These are phyloP conservation scores for Podospora conica DNA, from an alignment of 495 filamentous ascomycete species.

Conservation along the genomic window DNA sequence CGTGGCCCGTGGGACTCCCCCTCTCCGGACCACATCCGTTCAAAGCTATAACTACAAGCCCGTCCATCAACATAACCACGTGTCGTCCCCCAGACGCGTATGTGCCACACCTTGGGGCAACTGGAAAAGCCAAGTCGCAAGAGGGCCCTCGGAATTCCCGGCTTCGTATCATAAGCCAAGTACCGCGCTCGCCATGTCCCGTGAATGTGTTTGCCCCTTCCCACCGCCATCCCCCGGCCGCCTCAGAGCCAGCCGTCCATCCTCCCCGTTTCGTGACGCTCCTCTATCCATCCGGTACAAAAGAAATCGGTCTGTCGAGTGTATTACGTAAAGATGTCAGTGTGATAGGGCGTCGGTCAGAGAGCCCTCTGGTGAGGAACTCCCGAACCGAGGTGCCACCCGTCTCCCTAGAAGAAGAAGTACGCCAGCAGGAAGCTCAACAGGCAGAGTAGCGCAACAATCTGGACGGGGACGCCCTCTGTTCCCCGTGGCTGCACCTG, in stretches of 20 bases:
- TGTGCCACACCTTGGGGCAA: background rate
- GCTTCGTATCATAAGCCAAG: slow-evolving; percentile 4
- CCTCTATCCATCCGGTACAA: slow-evolving; percentile 10
- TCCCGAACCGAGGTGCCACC: background rate
- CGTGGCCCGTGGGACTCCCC: background rate
- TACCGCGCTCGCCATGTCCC: background rate
- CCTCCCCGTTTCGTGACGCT: background rate
- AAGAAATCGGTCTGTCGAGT: slow-evolving; percentile 2
- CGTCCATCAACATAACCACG: background rate
- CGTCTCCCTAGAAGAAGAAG: slow-evolving; percentile 68
- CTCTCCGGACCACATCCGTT: background rate
- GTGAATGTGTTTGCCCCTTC: background rate
- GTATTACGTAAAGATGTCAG: background rate
- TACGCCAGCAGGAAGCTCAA: slow-evolving; percentile 89
- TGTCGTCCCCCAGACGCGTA: background rate
- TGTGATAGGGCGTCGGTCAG: background rate
- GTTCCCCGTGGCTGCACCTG: slow-evolving; percentile 51
- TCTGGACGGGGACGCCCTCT: slow-evolving; percentile 78
- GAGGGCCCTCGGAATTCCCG: background rate
- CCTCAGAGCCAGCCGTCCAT: background rate
- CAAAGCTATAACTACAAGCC: background rate
- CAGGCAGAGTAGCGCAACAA: slow-evolving; percentile 77
- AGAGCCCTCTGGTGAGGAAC: background rate
- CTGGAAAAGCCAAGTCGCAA: background rate
- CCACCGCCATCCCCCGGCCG: background rate